A percentile compares a stretch with the other conserved stretches of the same genome.
Conservation (phyloP, 805 yeast genomes). For the Ogataea zsoltii region DNA sequence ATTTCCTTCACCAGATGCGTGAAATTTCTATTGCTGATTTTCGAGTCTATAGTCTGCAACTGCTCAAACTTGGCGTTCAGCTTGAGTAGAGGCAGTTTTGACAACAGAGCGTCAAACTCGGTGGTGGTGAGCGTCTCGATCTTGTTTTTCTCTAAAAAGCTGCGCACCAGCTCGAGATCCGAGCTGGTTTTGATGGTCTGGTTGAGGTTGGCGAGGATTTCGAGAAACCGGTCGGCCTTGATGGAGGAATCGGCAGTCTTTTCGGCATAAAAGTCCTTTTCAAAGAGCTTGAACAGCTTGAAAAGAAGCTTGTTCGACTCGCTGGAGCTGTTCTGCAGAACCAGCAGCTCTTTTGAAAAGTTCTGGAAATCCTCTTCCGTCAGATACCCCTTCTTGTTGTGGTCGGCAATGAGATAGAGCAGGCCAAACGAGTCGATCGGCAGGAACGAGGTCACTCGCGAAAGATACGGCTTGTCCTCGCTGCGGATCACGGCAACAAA, state of each 20-base stretch:
- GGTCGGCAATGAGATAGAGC: conserved; percentile 80
- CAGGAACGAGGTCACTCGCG: conserved; percentile 35
- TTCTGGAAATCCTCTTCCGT: conserved; percentile 64
- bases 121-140: conserved; percentile 14
- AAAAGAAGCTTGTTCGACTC: conserved; percentile 51
- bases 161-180: conserved; percentile 19
- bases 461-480: conserved; percentile 40
- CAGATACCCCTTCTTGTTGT: conserved; percentile 60
- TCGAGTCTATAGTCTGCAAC: conserved; percentile 10
- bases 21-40: conserved; percentile 23
- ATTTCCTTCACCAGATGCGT: conserved; percentile 24
- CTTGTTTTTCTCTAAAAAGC: conserved; percentile 15
- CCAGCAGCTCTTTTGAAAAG: conserved; percentile 54
- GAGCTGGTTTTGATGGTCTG: conserved; percentile 19
- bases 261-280: conserved; percentile 28
- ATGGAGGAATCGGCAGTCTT: not conserved
- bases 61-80: conserved; percentile 25
- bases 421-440: conserved; percentile 64
- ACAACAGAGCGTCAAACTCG: conserved; percentile 25
- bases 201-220: conserved; percentile 24
- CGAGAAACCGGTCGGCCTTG: conserved; percentile 21
- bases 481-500: conserved; percentile 45
- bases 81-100: conserved; percentile 30
- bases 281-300: conserved; percentile 53
- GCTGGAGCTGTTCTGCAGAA: conserved; percentile 48